Evolutionary conservation across 2,329 filamentous ascomycete species (phyloP).

Genomic region (Gyromitra esculenta): DNA sequence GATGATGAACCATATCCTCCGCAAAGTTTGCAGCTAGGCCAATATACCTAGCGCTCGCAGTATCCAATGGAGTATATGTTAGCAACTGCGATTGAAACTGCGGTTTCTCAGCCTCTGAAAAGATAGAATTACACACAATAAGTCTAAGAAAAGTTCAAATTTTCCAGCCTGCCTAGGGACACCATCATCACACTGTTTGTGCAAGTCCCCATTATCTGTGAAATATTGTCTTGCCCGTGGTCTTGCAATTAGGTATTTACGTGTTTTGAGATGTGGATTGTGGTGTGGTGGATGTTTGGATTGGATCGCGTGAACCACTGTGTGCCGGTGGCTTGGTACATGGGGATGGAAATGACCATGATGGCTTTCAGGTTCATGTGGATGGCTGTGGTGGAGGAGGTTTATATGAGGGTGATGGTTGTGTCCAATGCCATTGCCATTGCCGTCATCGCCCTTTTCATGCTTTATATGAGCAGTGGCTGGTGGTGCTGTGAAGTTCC

Average conservation of each 20-base stretch:
- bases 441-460: not conserved
- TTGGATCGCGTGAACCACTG: constrained; percentile 13
- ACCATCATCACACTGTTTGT: constrained; percentile 21
- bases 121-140: constrained; percentile 6
- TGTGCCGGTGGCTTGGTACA: constrained; percentile 7
- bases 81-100: not conserved
- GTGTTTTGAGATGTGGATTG: constrained; percentile 2
- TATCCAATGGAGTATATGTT: not conserved
- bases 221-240: constrained; percentile 27
- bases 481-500: not conserved
- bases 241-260: constrained; percentile 12
- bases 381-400: constrained; percentile 9
- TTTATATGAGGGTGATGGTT: constrained; percentile 4
- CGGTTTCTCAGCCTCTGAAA: not conserved
- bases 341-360: constrained; percentile 20
- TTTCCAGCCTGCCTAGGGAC: constrained; percentile 25
- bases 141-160: constrained; percentile 20
- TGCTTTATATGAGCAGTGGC: not conserved
- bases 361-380: constrained; percentile 7
- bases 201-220: constrained; percentile 12
- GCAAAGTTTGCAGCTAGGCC: constrained; percentile 20
- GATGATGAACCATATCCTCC: constrained; percentile 22
- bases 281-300: constrained; percentile 21
- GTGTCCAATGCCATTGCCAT: constrained; percentile 8
- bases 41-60: constrained; percentile 7